A percentile compares a stretch with the other conserved stretches of the same genome.
Conservation (phyloP, 2,329 filamentous ascomycete genomes). For the Periconia digitata region DNA sequence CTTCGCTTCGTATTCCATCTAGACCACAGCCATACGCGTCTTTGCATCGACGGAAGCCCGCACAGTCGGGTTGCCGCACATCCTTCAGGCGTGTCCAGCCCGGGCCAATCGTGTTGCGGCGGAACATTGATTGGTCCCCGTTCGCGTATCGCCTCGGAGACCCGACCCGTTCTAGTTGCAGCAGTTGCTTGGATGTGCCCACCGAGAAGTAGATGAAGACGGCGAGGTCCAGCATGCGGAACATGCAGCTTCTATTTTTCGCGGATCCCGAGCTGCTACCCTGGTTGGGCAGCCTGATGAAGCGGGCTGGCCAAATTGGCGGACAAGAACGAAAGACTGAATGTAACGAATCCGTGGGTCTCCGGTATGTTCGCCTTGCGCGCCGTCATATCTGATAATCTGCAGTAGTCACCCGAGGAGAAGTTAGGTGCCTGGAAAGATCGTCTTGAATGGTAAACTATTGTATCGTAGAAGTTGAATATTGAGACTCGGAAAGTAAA, state of each 20-base stretch:
- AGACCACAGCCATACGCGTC: not conserved
- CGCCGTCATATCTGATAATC: no score
- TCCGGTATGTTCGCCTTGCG: no score
- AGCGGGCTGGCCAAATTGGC: not conserved
- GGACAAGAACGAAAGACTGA: not conserved
- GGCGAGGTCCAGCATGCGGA: no score
- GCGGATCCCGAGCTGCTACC: no score
- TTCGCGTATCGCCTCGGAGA: constrained; percentile 3
- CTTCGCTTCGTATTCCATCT: not conserved
- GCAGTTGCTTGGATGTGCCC: not conserved
- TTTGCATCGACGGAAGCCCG: not conserved
- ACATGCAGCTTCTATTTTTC: no score
- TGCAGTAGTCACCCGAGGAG: not conserved
- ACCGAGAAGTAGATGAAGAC: no score
- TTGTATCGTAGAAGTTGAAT: no score
- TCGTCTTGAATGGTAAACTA: no score
- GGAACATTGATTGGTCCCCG: constrained; percentile 1
- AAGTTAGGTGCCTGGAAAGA: not conserved
- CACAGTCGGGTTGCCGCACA: not conserved
- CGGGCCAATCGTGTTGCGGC: not conserved
- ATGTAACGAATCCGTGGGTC: no score
- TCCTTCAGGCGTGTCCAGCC: no score
- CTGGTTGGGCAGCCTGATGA: not conserved
- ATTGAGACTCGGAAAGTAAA: no score
- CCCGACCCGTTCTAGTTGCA: not conserved